These are phyloP conservation scores for Madurella mycetomatis DNA, from an alignment of 2,329 filamentous ascomycete genomes.

Conservation along the genomic window DNA sequence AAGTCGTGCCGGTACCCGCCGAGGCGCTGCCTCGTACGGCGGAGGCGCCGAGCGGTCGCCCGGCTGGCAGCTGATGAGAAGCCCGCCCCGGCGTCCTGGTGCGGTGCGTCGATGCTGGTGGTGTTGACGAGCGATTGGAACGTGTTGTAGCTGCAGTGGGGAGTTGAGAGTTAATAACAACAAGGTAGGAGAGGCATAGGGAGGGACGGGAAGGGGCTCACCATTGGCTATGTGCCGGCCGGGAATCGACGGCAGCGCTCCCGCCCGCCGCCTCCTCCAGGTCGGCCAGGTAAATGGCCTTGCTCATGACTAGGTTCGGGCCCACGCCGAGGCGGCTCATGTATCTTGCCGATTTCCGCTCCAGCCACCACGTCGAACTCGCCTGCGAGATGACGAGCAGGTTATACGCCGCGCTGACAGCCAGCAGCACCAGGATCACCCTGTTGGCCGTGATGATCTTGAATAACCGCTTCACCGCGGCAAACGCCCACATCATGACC, in stretches of 20 bases:
- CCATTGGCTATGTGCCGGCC: slow-evolving; percentile 46
- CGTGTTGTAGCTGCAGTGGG: slow-evolving; percentile 48
- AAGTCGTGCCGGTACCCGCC: slow-evolving; percentile 85
- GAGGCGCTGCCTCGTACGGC: slow-evolving; percentile 75
- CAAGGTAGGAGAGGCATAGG: neutral
- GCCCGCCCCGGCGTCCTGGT: slow-evolving; percentile 47
- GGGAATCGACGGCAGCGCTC: slow-evolving; percentile 27
- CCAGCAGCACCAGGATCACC: slow-evolving; percentile 65
- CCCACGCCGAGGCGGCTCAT: slow-evolving; percentile 77
- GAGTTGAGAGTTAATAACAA: neutral
- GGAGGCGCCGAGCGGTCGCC: slow-evolving; percentile 60
- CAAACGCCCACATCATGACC: slow-evolving; percentile 72
- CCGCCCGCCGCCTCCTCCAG: slow-evolving; percentile 59
- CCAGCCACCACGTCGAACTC: slow-evolving; percentile 75
- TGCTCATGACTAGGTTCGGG: slow-evolving; percentile 77
- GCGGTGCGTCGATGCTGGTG: slow-evolving; percentile 54
- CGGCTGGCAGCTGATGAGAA: slow-evolving; percentile 47
- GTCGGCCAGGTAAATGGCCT: slow-evolving; percentile 77
- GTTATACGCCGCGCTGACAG: slow-evolving; percentile 67
- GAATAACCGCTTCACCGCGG: slow-evolving; percentile 59
- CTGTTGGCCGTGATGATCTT: slow-evolving; percentile 68
- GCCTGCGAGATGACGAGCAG: slow-evolving; percentile 69
- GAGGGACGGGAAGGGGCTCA: slow-evolving; percentile 28
- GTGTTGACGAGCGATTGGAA: slow-evolving; percentile 57
- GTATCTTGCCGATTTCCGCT: slow-evolving; percentile 73